Evolutionary conservation across 208 protist species (phyloP).

Genomic region (Plasmodiophora brassicae): DNA sequence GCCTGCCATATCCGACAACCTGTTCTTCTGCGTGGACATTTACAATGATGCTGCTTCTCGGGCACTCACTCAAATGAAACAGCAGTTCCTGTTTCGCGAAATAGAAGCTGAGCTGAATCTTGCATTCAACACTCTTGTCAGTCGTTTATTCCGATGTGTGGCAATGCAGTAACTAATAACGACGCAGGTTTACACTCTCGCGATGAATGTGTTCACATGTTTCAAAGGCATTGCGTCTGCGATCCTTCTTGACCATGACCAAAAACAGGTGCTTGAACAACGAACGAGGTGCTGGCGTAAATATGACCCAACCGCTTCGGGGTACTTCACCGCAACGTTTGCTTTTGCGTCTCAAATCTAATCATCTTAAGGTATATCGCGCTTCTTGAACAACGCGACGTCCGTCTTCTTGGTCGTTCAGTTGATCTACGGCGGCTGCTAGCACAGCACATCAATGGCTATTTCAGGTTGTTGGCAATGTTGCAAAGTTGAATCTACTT

Average conservation of each 20-base stretch:
- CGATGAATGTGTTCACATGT: constrained; percentile 38
- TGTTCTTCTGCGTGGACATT: constrained; percentile 38
- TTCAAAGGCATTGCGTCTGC: constrained; percentile 34
- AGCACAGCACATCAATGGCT: constrained; percentile 40
- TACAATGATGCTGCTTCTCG: constrained; percentile 45
- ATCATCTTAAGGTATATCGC: constrained; percentile 2
- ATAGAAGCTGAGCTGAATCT: constrained; percentile 46
- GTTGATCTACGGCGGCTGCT: constrained; percentile 31
- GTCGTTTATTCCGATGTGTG: constrained; percentile 16
- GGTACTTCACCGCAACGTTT: not conserved
- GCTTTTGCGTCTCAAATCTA: not conserved
- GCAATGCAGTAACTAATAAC: not conserved
- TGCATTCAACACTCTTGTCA: constrained; percentile 34
- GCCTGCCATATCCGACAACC: constrained; percentile 30
- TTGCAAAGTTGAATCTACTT: not conserved
- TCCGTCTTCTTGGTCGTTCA: constrained; percentile 33
- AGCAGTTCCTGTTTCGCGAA: constrained; percentile 42
- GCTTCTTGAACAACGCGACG: constrained; percentile 20
- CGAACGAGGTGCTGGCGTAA: not conserved
- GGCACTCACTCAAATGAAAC: constrained; percentile 13
- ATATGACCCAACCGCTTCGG: not conserved
- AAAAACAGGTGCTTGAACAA: not conserved
- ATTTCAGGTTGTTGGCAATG: constrained; percentile 9
- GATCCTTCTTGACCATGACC: constrained; percentile 35
- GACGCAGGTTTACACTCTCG: not conserved